These are phyloP conservation scores for Termitomyces sp. DNA, from an alignment of 768 basidiomycete species.

Conservation along the genomic window DNA sequence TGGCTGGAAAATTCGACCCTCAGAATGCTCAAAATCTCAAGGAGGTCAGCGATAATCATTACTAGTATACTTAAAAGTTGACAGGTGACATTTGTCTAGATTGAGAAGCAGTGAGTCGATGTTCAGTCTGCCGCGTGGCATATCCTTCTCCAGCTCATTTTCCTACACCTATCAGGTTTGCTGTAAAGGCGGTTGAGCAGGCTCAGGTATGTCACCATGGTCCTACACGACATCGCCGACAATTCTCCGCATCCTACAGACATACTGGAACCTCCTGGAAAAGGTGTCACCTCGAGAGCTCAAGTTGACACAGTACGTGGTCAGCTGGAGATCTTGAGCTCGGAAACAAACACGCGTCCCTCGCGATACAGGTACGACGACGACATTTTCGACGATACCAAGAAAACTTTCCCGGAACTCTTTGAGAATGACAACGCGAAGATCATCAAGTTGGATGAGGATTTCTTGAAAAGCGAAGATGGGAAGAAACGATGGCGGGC, in stretches of 20 bases:
- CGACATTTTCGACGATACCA: constrained; percentile 79
- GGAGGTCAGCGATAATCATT: constrained; percentile 51
- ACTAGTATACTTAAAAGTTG: constrained; percentile 5
- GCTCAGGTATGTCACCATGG: constrained; percentile 63
- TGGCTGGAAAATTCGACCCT: constrained; percentile 63
- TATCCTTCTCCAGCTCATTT: background rate
- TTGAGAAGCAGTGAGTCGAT: constrained; percentile 85
- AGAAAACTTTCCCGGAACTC: constrained; percentile 79
- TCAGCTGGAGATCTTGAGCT: constrained; percentile 1
- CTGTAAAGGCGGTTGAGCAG: constrained; percentile 94
- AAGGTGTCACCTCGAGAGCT: constrained; percentile 73
- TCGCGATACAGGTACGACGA: constrained; percentile 65
- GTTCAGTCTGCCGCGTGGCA: background rate
- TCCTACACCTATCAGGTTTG: constrained; percentile 50
- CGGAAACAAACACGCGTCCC: background rate
- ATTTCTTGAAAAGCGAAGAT: constrained; percentile 82
- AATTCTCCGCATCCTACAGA: constrained; percentile 37
- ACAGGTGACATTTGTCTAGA: constrained; percentile 38
- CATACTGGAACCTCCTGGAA: constrained; percentile 92
- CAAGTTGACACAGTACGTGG: constrained; percentile 71
- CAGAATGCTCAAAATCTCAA: constrained; percentile 87
- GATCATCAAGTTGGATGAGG: constrained; percentile 69
- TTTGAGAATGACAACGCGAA: constrained; percentile 39
- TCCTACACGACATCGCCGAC: background rate
- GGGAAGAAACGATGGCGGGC: constrained; percentile 90